A percentile compares a stretch with the other conserved stretches of the same genome.
Conservation (phyloP, 23 red algal genomes). For the Gracilariopsis chorda region DNA sequence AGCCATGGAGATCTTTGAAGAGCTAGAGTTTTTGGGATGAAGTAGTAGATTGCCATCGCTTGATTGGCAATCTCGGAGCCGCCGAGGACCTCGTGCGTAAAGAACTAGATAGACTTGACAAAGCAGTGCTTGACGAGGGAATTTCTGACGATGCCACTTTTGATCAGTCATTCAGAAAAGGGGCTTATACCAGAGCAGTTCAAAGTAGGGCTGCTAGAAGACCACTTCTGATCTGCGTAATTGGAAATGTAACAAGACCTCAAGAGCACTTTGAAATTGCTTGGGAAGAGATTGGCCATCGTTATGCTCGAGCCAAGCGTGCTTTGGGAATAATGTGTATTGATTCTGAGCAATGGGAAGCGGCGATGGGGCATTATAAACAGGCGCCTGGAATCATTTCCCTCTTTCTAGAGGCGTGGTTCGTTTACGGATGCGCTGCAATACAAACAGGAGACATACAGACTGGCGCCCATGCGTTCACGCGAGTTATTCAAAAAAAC, state of each 20-base stretch:
- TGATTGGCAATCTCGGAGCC: constrained; percentile 66
- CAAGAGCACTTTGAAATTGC: constrained; percentile 48
- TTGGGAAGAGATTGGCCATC: constrained; percentile 63
- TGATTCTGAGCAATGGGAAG: constrained; percentile 11
- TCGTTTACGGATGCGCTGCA: constrained; percentile 59
- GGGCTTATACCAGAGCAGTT: background rate
- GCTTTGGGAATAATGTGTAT: constrained; percentile 51
- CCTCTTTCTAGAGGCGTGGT: constrained; percentile 84
- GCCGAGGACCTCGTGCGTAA: constrained; percentile 60
- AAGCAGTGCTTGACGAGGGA: constrained; percentile 22
- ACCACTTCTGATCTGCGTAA: constrained; percentile 77
- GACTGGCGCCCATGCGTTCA: constrained; percentile 64
- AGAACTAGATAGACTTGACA: constrained; percentile 13
- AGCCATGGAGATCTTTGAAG: constrained; percentile 80
- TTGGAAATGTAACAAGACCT: constrained; percentile 73
- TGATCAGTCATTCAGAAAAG: background rate
- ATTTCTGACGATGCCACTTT: background rate
- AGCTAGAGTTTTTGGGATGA: constrained; percentile 81
- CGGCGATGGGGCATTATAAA: constrained; percentile 44
- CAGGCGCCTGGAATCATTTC: constrained; percentile 61
- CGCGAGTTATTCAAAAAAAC: constrained; percentile 73
- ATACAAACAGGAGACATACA: constrained; percentile 39
- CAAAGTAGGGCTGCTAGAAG: background rate
- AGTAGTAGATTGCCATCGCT: constrained; percentile 83
- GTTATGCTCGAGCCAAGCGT: constrained; percentile 81